Evolutionary conservation across 129 eudicot species (phyloP), one percentile per base, ranked within the genome.

Genomic region (Rutidosis leptorrhynchoides): DNA sequence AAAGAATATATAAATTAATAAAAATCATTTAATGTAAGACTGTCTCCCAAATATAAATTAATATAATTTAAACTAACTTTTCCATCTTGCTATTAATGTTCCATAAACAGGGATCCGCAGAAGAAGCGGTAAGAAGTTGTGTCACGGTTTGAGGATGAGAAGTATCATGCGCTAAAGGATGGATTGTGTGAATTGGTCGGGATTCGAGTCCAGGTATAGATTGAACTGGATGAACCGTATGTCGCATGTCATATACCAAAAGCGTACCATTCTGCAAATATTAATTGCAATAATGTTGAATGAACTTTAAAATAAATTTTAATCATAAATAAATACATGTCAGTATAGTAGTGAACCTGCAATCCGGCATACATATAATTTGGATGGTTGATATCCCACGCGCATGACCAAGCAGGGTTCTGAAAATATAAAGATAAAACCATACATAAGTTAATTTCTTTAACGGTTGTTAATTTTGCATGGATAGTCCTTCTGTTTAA

Each of bases 331-430:
- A n/a, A n/a, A n/a, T n/a, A n/a, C n/a, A n/a, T 5, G 28, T 22
- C 25, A 25, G 14, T 26, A 15, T 14, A 15, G 22, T 7, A 57
- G 2, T 26, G 33, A 12, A 57, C 62, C 40, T 57, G 62, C 10
- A 57, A 57, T 57, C 62, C 40, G 7, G 21, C 62, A 57, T 57
- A 57, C 62, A 57, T 57, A 26, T 57, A 57, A 57, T 57, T 57
- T 57, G 62, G 33, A 25, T 16, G 12, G 62, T 26, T 57, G 15
- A 3, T 57, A 57, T 57, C 62, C 62, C 62, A 57, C 14, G 19
- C 25, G 62, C 62, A 57, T 57, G 62, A 57, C 62, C 62, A 57
- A 57, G 62, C 62, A 57, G 62, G 62, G 35, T 15, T 26, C 62
- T 57, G 62, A 26, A 26, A 57, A 57, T 17, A 57, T 21, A 54